Evolutionary conservation across 2,329 filamentous ascomycete species (phyloP), one percentile per base, ranked within the genome.

Genomic region (Rutstroemia sp.): DNA sequence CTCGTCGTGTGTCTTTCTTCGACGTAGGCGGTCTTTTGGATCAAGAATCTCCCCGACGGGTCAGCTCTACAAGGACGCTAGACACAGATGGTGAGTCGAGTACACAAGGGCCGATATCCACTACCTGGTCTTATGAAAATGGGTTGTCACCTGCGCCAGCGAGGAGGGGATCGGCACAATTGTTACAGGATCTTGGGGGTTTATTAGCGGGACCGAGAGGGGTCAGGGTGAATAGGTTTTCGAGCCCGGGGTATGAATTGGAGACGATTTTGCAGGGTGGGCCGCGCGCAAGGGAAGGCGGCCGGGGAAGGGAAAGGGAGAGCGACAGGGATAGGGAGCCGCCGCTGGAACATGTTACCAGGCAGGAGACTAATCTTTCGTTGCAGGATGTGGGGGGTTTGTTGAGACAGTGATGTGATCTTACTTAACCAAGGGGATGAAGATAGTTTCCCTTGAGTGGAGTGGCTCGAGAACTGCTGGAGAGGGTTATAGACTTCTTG

Each of bases 11-110:
- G 4, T 90, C 88, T 0, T 92, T 96, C 70, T 91, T 92, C 65
- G 92, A 96, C 63, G 86, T 91, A 1, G 90, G 90, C 21, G 89
- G 88, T 0, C 73, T 95, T 0, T 74, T 95, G 0, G 82, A 86
- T 5, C 77, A 77, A 18, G 77, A 78, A 23, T 54, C 50, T 23
- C 59, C 62, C 0, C 41, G 64, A 19, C 52, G 63, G 54, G 52
- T 60, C 2, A 66, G 66, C 49, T 65, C 63, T 0, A 61, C 57
- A 0, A 57, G 58, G 41, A 66, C 66, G 2, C 61, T 59, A 4
- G 63, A 68, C 54, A 66, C 66, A 2, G 66, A 67, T 54, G 63
- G 63, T 2, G 66, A 66, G 50, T 65, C 61, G 27, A 64, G 61
- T 1, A 63, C 34, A 10, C 61, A 56, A 39, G 61, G 59, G 4